Evolutionary conservation across 169 alveolate species (phyloP), one percentile per base, ranked within the genome.

Genomic region (Toxoplasma gondii): DNA sequence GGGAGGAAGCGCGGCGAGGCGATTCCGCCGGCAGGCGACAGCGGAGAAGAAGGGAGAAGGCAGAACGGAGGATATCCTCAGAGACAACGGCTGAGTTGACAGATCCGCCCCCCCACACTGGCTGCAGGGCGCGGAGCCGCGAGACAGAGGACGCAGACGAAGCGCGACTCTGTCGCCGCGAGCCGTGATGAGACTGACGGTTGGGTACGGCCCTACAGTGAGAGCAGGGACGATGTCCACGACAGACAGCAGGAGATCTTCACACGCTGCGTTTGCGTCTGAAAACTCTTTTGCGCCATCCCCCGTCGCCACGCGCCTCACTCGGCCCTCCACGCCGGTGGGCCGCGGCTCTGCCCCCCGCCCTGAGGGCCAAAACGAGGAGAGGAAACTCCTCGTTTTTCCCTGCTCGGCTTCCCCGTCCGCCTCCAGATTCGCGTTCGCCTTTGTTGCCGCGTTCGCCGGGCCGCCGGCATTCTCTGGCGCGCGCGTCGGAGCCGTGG

Each of bases 21-120:
- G 43, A 69, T 17, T 69, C 82, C 10, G 45, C 24, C 29, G 88
- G 27, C 44, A 34, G 53, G 88, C 10, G 9, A 22, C 44, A 80
- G 36, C n/a, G 54, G 90, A 41, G 67, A 36, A 82, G 67, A 36
- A 82, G 39, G 90, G 41, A 17, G 86, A 78, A 78, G 86, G 74
- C 31, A 64, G n/a, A 16, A 74, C 39, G 43, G 39, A 74, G 44
- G 49, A 74, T 41, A 17, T 7, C 39, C 17, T 2, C 31, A 36
- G n/a, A n/a, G 44, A 74, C 41, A 36, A 44, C 45, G 84, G 44
- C 44, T 10, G 39, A 2, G n/a, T 44, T n/a, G 84, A 17, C 24
- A 12, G 39, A 7, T 17, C 24, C 22, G 44, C 44, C 39, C n/a
- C 84, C 12, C 9, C 84, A 12, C 58, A 4, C 24, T 64, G 31